These are phyloP conservation scores for Turnera subulata DNA, from an alignment of 345 rosid genomes.

Conservation along the genomic window DNA sequence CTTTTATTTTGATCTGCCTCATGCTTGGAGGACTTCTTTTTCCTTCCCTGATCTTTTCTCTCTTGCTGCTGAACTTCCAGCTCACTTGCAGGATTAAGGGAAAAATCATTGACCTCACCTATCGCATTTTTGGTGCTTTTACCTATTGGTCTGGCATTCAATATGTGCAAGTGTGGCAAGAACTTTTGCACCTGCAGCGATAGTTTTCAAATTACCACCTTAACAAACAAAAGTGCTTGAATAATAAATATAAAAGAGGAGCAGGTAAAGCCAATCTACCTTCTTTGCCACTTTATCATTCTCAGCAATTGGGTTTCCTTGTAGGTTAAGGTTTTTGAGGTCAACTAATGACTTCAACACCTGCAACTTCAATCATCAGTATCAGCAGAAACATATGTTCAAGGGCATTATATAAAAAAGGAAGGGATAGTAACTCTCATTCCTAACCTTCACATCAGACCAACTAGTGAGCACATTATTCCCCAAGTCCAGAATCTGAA, in stretches of 20 bases:
- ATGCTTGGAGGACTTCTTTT: constrained; percentile 14
- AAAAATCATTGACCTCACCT: constrained; percentile 15
- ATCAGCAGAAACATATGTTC: no score
- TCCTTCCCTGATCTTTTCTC: constrained; percentile 5
- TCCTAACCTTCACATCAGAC: constrained; percentile 71
- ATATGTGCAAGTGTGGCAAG: constrained; percentile 55
- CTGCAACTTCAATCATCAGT: constrained; percentile 29
- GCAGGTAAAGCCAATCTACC: constrained; percentile 28
- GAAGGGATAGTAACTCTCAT: constrained; percentile 1
- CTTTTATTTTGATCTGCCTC: constrained; percentile 12
- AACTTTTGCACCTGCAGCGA: constrained; percentile 50
- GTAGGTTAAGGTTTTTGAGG: constrained; percentile 69
- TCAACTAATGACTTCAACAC: constrained; percentile 53
- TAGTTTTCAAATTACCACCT: not conserved
- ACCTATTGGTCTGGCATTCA: constrained; percentile 66
- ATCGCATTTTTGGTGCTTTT: constrained; percentile 33
- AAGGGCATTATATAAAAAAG: not conserved
- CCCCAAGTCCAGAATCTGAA: constrained; percentile 83
- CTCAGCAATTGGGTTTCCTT: constrained; percentile 75
- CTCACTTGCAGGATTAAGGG: constrained; percentile 14
- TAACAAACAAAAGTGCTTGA: not conserved
- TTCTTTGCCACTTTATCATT: constrained; percentile 62
- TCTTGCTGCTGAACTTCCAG: constrained; percentile 23
- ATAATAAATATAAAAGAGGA: constrained; percentile 1
- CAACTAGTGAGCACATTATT: constrained; percentile 63